phyloP scores from a whole-genome alignment of 2,329 filamentous ascomycete genomes.

The Colletotrichum higginsianum region DNA sequence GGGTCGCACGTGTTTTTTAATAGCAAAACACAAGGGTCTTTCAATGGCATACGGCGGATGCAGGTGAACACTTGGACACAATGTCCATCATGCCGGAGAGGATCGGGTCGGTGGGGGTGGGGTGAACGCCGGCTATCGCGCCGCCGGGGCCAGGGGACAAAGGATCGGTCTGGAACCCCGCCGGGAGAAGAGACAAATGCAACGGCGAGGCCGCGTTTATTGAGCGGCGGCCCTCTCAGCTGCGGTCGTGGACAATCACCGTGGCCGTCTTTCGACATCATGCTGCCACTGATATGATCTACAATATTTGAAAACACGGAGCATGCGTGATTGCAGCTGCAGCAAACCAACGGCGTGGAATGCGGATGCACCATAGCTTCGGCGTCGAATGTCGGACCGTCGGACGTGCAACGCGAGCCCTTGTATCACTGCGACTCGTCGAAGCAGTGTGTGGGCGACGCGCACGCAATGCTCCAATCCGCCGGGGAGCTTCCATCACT shows the following conservation, averaged over 20 bases:
- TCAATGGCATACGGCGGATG: not conserved
- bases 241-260: not conserved
- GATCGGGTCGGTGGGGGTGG: not conserved
- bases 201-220: not conserved
- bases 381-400: conserved; percentile 31
- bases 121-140: not conserved
- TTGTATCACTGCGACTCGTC: not conserved
- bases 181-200: not conserved
- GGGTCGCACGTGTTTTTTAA: conserved; percentile 4
- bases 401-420: conserved; percentile 13
- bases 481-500: not conserved
- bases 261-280: not conserved
- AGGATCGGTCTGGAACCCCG: not conserved
- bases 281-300: conserved; percentile 12
- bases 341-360: not conserved
- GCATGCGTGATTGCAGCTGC: not conserved
- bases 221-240: not conserved
- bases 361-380: conserved; percentile 4
- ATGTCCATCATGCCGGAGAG: not conserved
- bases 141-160: not conserved
- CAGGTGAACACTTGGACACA: not conserved
- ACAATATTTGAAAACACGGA: not conserved
- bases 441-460: not conserved
- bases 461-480: conserved; percentile 5
- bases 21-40: not conserved